Conservation (phyloP, 805 yeast genomes). For the Saccharomycopsis javanensis region DNA sequence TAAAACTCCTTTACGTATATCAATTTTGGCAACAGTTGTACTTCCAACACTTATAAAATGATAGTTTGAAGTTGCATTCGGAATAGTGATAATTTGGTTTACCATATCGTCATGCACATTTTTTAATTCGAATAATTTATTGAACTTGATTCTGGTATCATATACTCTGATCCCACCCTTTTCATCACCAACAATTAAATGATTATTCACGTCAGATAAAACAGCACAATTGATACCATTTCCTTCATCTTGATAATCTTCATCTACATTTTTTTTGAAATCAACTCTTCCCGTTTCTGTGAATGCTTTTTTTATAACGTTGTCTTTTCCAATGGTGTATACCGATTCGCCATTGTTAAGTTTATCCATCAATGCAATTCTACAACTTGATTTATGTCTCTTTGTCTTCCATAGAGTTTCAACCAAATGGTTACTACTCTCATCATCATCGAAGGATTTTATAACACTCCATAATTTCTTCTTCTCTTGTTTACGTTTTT, state of each 20-base stretch:
- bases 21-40: slow-evolving; percentile 70
- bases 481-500: slow-evolving; percentile 24
- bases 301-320: slow-evolving; percentile 63
- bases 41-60: slow-evolving; percentile 76
- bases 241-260: slow-evolving; percentile 14
- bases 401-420: slow-evolving; percentile 67
- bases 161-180: slow-evolving; percentile 55
- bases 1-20: slow-evolving; percentile 61
- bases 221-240: slow-evolving; percentile 27
- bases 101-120: slow-evolving; percentile 69
- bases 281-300: slow-evolving; percentile 66
- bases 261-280: slow-evolving; percentile 36
- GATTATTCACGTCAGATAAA: slow-evolving; percentile 28
- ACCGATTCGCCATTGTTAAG: slow-evolving; percentile 45
- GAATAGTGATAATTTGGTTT: slow-evolving; percentile 62
- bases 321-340: slow-evolving; percentile 72
- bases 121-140: slow-evolving; percentile 33
- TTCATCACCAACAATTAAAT: slow-evolving; percentile 56
- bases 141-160: slow-evolving; percentile 43
- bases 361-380: slow-evolving; percentile 60
- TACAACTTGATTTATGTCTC: slow-evolving; percentile 82
- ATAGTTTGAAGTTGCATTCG: slow-evolving; percentile 55
- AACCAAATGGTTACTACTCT: slow-evolving; percentile 26
- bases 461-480: slow-evolving; percentile 36
- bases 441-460: slow-evolving; percentile 18